These are phyloP conservation scores for Lupinus albus DNA, from an alignment of 306 rosid genomes.

Conservation along the genomic window DNA sequence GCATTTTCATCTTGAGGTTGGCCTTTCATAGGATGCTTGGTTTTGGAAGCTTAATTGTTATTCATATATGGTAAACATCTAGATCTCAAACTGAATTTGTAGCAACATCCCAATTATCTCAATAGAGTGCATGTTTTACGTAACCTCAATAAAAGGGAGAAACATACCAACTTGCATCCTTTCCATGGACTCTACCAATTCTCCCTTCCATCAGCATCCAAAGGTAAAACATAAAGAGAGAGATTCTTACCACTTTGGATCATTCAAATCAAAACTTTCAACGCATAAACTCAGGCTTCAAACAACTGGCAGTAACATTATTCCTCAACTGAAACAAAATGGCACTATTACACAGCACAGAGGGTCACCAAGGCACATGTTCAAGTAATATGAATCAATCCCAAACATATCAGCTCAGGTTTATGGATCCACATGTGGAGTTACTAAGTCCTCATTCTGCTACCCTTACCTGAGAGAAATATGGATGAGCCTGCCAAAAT, in stretches of 20 bases:
- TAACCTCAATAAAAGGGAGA: no score
- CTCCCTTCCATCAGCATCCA: no score
- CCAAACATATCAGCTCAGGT: conserved; percentile 43
- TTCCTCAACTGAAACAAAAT: conserved; percentile 32
- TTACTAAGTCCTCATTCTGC: conserved; percentile 74
- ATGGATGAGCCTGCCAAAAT: conserved; percentile 67
- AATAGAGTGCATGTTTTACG: no score
- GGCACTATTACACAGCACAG: conserved; percentile 33
- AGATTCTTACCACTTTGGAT: neutral
- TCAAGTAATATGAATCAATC: conserved; percentile 47
- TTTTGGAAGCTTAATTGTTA: neutral
- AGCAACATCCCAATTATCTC: neutral
- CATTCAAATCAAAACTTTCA: neutral
- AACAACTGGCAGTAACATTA: conserved; percentile 11
- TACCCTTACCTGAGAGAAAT: conserved; percentile 85
- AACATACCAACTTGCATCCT: neutral
- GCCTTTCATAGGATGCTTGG: neutral
- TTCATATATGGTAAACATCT: neutral
- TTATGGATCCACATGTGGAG: conserved; percentile 27
- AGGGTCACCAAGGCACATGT: conserved; percentile 14
- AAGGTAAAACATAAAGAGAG: neutral
- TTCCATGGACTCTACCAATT: no score
- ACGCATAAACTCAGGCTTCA: conserved; percentile 22
- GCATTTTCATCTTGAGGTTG: neutral
- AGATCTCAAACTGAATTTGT: neutral